phyloP scores from a whole-genome alignment of 495 filamentous ascomycete species.

The Sordaria brevicollis region DNA sequence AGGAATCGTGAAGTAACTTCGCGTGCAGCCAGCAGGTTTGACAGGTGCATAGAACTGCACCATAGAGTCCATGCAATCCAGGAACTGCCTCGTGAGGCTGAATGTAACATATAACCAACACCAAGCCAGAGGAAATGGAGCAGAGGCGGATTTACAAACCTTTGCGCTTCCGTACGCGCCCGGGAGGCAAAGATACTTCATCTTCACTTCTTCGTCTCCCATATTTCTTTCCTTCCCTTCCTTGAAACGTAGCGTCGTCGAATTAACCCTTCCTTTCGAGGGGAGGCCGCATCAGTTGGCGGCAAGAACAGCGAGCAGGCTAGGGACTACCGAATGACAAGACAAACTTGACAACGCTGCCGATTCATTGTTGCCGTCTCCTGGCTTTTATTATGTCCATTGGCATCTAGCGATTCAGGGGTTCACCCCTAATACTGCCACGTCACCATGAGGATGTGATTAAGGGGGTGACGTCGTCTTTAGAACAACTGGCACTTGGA shows the following conservation, averaged over 20 bases:
- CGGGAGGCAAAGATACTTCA: conserved; percentile 21
- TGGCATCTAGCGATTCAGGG: too few relatives aligned
- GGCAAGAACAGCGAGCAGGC: not conserved
- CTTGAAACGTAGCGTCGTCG: not conserved
- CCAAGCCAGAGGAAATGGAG: not conserved
- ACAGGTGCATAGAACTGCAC: not conserved
- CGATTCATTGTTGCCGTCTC: not conserved
- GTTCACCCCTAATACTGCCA: too few relatives aligned
- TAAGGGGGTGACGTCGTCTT: too few relatives aligned
- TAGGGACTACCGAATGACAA: not conserved
- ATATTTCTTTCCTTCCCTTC: not conserved
- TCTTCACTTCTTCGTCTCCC: conserved; percentile 1
- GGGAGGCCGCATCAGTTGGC: not conserved
- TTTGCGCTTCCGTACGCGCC: conserved; percentile 35
- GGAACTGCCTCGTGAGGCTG: too few relatives aligned
- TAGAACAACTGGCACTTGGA: too few relatives aligned
- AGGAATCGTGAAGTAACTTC: not conserved
- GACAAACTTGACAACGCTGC: not conserved
- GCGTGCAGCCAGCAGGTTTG: not conserved
- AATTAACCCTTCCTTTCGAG: not conserved
- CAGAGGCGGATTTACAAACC: conserved; percentile 10
- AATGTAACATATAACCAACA: not conserved
- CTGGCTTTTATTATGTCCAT: not conserved
- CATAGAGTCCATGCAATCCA: too few relatives aligned
- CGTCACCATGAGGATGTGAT: too few relatives aligned